phyloP scores from a whole-genome alignment of 2,329 filamentous ascomycete species.

The Cercospora citrullina region DNA sequence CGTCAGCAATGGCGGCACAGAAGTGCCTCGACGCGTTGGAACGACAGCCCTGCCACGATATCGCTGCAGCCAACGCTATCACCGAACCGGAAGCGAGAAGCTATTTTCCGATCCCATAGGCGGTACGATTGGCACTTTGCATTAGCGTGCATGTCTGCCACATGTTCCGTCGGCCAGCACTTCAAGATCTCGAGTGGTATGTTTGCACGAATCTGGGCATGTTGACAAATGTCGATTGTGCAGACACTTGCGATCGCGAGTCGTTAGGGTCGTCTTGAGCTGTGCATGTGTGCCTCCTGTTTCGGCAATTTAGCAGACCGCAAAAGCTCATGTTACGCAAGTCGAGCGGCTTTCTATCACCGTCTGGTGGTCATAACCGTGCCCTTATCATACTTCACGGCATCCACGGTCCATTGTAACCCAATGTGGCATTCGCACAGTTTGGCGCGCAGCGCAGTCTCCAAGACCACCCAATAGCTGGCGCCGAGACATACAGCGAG shows the following conservation, averaged over 20 bases:
- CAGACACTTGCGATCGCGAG: neutral
- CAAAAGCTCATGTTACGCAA: neutral
- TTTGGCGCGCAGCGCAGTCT: neutral
- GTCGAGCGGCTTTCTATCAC: neutral
- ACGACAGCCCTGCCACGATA: constrained; percentile 11
- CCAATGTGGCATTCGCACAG: neutral
- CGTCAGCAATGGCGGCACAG: constrained; percentile 9
- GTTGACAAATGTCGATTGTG: constrained; percentile 1
- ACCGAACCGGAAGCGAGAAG: constrained; percentile 4
- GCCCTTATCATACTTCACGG: neutral
- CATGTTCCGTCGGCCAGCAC: constrained; percentile 2
- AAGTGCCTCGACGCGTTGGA: neutral
- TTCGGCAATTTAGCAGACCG: neutral
- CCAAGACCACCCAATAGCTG: neutral
- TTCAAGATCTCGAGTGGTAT: neutral
- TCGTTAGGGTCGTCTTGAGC: neutral
- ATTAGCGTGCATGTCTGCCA: constrained; percentile 20
- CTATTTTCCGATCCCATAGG: constrained; percentile 15
- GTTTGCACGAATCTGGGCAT: neutral
- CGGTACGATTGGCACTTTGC: constrained; percentile 13
- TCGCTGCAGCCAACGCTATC: constrained; percentile 1
- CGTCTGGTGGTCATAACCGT: neutral
- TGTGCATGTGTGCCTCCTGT: neutral
- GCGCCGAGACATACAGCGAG: constrained; percentile 4
- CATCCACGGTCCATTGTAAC: neutral